Evolutionary conservation across 2,329 filamentous ascomycete species (phyloP).

Genomic region (Trematosphaeria pertusa): DNA sequence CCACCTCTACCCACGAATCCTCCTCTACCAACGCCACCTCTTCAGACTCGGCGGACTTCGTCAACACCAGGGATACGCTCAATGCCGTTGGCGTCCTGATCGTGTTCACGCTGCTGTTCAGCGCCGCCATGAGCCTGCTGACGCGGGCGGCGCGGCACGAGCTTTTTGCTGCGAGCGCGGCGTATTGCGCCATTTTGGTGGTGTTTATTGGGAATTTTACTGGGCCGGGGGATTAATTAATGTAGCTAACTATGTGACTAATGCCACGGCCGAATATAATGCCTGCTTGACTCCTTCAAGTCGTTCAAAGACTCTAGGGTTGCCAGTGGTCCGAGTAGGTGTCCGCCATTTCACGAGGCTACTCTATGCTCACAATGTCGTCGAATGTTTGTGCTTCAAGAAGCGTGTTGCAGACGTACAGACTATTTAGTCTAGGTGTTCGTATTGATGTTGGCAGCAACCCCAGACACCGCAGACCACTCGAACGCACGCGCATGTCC

Average conservation of each 20-base stretch:
- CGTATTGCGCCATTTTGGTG: constrained; percentile 49
- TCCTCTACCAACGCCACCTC: constrained; percentile 3
- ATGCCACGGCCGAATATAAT: not conserved
- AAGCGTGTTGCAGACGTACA: too few relatives aligned
- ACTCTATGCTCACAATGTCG: too few relatives aligned
- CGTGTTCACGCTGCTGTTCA: constrained; percentile 50
- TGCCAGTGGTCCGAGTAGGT: too few relatives aligned
- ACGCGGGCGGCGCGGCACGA: constrained; percentile 47
- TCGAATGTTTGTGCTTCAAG: too few relatives aligned
- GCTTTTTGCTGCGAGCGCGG: constrained; percentile 48
- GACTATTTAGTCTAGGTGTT: too few relatives aligned
- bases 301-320: too few relatives aligned
- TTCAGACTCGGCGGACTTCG: constrained; percentile 8
- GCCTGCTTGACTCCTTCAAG: too few relatives aligned
- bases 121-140: constrained; percentile 46
- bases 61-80: constrained; percentile 39
- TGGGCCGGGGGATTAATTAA: constrained; percentile 36
- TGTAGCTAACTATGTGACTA: constrained; percentile 10
- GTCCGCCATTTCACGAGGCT: too few relatives aligned
- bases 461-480: too few relatives aligned
- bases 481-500: too few relatives aligned
- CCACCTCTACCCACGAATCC: constrained; percentile 18
- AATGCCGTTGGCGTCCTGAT: constrained; percentile 52
- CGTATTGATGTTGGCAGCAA: too few relatives aligned
- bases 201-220: constrained; percentile 51